These are phyloP conservation scores for Daldinia decipiens DNA, from an alignment of 495 filamentous ascomycete species.

Conservation along the genomic window DNA sequence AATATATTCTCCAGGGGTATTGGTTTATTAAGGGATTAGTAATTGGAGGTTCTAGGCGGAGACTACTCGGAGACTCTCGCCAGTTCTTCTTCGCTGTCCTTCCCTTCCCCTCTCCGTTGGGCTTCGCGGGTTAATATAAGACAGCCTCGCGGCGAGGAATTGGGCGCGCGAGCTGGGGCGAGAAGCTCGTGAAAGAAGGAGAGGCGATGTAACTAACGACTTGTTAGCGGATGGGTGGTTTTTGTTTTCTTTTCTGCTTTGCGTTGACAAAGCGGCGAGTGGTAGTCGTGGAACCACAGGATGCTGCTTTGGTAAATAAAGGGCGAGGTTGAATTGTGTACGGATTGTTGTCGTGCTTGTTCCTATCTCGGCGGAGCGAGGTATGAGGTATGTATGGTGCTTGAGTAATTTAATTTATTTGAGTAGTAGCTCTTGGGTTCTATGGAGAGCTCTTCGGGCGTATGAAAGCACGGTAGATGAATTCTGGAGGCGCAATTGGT, in stretches of 20 bases:
- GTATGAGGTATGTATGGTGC: neutral
- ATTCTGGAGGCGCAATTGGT: neutral
- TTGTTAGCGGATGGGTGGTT: neutral
- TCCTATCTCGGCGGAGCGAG: neutral
- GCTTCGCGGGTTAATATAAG: slow-evolving; percentile 2
- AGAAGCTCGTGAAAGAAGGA: neutral
- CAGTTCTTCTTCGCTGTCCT: neutral
- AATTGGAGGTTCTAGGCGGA: slow-evolving; percentile 2
- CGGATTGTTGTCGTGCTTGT: neutral
- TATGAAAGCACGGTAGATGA: neutral
- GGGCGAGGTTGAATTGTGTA: neutral
- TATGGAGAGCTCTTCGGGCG: neutral
- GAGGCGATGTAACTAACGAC: slow-evolving; percentile 1
- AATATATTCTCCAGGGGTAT: slow-evolving; percentile 6
- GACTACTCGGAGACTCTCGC: neutral
- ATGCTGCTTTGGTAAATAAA: neutral
- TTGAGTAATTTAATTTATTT: neutral
- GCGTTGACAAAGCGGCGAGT: slow-evolving; percentile 5
- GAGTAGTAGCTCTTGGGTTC: too few relatives aligned
- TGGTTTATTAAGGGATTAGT: slow-evolving; percentile 16
- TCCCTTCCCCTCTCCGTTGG: neutral
- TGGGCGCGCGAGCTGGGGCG: neutral
- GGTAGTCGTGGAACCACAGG: slow-evolving; percentile 10
- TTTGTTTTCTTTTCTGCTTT: too few relatives aligned
- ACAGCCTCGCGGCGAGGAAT: neutral